Evolutionary conservation across 306 rosid genomes (phyloP).

Genomic region (Acacia acuminata): DNA sequence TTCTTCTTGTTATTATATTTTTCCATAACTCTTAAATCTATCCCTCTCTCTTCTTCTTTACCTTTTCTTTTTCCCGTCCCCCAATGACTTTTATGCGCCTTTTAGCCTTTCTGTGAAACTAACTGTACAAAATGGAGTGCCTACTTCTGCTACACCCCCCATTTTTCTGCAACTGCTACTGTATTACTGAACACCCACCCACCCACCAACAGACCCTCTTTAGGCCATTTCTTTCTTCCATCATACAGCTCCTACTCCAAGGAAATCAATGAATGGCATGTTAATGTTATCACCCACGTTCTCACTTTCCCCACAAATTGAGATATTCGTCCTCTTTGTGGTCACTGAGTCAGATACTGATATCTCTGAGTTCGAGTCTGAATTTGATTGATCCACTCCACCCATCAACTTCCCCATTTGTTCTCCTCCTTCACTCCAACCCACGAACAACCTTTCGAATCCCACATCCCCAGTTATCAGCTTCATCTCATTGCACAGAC

Average conservation of each 20-base stretch:
- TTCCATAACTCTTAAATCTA: constrained; percentile 20
- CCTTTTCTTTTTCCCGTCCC: neutral
- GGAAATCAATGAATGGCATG: constrained; percentile 82
- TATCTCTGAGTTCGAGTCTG: constrained; percentile 76
- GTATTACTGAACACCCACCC: neutral
- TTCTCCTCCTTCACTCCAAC: constrained; percentile 21
- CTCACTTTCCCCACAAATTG: constrained; percentile 47
- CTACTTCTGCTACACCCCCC: constrained; percentile 29
- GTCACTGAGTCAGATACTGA: constrained; percentile 74
- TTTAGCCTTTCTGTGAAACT: constrained; percentile 47
- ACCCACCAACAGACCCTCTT: neutral
- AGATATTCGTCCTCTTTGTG: constrained; percentile 48
- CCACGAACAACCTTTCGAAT: constrained; percentile 33
- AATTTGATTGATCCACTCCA: constrained; percentile 52
- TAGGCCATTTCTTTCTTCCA: neutral
- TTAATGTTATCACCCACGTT: constrained; percentile 32
- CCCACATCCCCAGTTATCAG: constrained; percentile 20
- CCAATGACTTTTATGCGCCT: constrained; percentile 12
- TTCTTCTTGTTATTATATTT: neutral
- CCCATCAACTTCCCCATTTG: constrained; percentile 20
- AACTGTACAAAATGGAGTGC: constrained; percentile 56
- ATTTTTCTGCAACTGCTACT: constrained; percentile 14
- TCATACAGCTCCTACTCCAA: constrained; percentile 76
- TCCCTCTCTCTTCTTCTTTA: neutral
- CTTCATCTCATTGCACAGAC: constrained; percentile 22